These are phyloP conservation scores for Fusarium guadeloupense DNA, from an alignment of 2,329 filamentous ascomycete species.

Conservation along the genomic window DNA sequence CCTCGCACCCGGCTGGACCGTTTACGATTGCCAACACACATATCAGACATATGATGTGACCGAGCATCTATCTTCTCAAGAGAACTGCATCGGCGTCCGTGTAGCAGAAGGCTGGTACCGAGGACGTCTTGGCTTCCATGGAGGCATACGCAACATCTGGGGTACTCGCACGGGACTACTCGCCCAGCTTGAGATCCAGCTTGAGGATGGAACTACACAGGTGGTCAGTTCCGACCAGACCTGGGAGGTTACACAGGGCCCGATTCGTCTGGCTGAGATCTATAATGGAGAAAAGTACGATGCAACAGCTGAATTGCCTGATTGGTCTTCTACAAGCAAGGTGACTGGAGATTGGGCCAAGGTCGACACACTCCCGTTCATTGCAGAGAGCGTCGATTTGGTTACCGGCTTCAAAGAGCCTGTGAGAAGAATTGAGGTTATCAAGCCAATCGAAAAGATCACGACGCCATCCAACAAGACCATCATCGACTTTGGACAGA, in stretches of 20 bases:
- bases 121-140: constrained; percentile 48
- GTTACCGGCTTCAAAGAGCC: constrained; percentile 55
- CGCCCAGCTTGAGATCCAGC: constrained; percentile 52
- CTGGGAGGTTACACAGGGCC: constrained; percentile 50
- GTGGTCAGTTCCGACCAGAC: constrained; percentile 49
- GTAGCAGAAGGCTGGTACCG: constrained; percentile 62
- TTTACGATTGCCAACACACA: constrained; percentile 57
- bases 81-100: constrained; percentile 33
- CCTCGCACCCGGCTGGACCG: constrained; percentile 62
- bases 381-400: constrained; percentile 39
- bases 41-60: constrained; percentile 65
- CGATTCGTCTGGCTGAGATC: constrained; percentile 53
- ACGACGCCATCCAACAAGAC: constrained; percentile 54
- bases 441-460: constrained; percentile 46
- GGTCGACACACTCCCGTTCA: constrained; percentile 12
- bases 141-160: constrained; percentile 44
- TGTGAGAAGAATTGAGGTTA: constrained; percentile 49
- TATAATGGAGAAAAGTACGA: constrained; percentile 65
- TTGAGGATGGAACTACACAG: constrained; percentile 43
- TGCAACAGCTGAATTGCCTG: constrained; percentile 39
- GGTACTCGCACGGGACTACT: constrained; percentile 53
- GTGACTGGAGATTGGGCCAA: constrained; percentile 19
- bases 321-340: constrained; percentile 23
- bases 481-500: constrained; percentile 65
- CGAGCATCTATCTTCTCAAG: constrained; percentile 43